phyloP scores from a whole-genome alignment of 345 rosid species.

The Kernera saxatilis region DNA sequence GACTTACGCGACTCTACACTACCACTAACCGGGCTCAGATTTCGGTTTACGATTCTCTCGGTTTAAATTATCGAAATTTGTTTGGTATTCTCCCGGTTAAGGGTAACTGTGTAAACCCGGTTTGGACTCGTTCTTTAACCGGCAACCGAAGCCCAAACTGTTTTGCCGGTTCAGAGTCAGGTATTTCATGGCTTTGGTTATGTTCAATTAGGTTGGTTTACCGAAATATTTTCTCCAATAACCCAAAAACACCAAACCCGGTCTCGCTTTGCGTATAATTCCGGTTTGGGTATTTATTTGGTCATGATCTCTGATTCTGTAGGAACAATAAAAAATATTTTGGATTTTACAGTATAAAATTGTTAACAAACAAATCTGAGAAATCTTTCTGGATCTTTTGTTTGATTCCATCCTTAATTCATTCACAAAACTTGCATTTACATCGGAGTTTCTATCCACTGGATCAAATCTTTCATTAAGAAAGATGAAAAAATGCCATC shows the following conservation, averaged over 20 bases:
- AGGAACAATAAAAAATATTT: not conserved
- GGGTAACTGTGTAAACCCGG: no score
- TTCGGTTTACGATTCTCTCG: conserved; percentile 8
- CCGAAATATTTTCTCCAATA: not conserved
- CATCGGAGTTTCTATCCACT: not conserved
- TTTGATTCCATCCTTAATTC: not conserved
- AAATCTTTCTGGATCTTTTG: not conserved
- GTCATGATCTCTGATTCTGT: conserved; percentile 6
- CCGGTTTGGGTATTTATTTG: not conserved
- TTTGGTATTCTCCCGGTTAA: no score
- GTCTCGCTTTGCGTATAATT: not conserved
- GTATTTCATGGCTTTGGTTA: not conserved
- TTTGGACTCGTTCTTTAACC: no score
- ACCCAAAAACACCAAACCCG: not conserved
- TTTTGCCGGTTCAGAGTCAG: not conserved
- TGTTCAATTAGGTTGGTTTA: not conserved
- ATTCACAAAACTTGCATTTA: not conserved
- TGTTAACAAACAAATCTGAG: not conserved
- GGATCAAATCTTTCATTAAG: not conserved
- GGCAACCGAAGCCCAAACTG: not conserved
- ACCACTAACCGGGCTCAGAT: conserved; percentile 13
- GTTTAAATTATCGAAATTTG: no score
- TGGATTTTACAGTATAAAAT: not conserved
- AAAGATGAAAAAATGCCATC: not conserved
- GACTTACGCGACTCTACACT: not conserved